These are phyloP conservation scores for Colletotrichum viniferum DNA, from an alignment of 2,329 filamentous ascomycete species.

Conservation along the genomic window DNA sequence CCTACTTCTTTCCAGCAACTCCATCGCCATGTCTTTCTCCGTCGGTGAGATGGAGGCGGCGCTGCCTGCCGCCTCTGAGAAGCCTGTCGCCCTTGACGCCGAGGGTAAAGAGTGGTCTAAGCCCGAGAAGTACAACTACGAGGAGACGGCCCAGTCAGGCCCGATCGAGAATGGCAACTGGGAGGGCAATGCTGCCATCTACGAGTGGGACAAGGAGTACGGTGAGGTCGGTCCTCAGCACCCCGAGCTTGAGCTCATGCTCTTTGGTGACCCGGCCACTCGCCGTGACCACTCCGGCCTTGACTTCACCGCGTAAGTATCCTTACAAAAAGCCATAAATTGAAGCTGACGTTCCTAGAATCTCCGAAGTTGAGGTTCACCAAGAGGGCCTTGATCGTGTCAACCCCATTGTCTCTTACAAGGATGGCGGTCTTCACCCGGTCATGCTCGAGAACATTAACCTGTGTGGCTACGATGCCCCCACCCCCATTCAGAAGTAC, in stretches of 20 bases:
- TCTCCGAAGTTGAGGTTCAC: conserved; percentile 56
- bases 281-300: conserved; percentile 57
- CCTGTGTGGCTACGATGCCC: conserved; percentile 70
- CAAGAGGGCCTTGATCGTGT: conserved; percentile 67
- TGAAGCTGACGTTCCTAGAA: conserved; percentile 45
- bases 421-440: conserved; percentile 83
- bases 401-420: conserved; percentile 62
- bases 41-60: conserved; percentile 32
- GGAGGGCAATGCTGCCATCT: conserved; percentile 66
- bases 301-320: conserved; percentile 64
- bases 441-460: conserved; percentile 79
- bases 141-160: conserved; percentile 28
- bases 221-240: conserved; percentile 82
- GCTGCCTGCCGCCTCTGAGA: conserved; percentile 31
- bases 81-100: conserved; percentile 23
- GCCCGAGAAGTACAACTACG: conserved; percentile 54
- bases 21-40: neutral
- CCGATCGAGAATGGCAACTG: conserved; percentile 36
- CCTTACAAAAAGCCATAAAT: neutral
- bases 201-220: conserved; percentile 84
- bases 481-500: conserved; percentile 89
- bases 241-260: conserved; percentile 71
- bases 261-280: conserved; percentile 69
- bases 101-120: conserved; percentile 48
- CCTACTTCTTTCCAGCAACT: neutral